Percentiles rank a stretch among this genome's conserved stretches.
These are phyloP conservation scores for Sicyos edulis DNA, from an alignment of 306 rosid species.

Conservation along the genomic window DNA sequence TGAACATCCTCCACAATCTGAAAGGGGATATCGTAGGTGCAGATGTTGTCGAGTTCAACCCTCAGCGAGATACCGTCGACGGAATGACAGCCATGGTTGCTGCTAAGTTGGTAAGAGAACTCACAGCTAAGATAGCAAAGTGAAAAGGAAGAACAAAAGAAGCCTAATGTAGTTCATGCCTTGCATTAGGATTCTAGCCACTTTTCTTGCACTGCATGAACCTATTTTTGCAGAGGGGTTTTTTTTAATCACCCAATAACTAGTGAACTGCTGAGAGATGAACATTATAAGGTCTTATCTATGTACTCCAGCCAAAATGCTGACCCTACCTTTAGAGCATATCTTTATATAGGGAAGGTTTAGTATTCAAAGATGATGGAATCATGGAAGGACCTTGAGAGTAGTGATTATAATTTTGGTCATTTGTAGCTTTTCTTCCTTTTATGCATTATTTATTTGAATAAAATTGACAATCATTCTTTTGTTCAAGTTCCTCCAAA, in stretches of 20 bases:
- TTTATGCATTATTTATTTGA: not conserved
- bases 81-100: constrained; percentile 99
- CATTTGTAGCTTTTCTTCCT: not conserved
- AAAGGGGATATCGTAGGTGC: constrained; percentile 76
- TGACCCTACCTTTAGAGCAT: not conserved
- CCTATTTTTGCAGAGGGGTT: no score
- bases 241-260: no score
- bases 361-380: constrained; percentile 11
- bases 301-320: not conserved
- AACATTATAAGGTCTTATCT: constrained; percentile 4
- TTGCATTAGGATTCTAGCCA: not conserved
- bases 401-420: constrained; percentile 2
- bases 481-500: not conserved
- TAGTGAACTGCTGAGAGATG: not conserved
- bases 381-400: constrained; percentile 8
- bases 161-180: not conserved
- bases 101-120: constrained; percentile 87
- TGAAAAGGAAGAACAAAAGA: no score
- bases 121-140: constrained; percentile 79
- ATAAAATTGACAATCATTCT: not conserved
- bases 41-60: constrained; percentile 88
- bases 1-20: constrained; percentile 87
- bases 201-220: not conserved
- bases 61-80: constrained; percentile 88
- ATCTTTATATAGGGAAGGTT: constrained; percentile 4